Evolutionary conservation across 202 grass and related monocot genomes (phyloP), one percentile per base, ranked within the genome.

Genomic region (Eragrostis tef): DNA sequence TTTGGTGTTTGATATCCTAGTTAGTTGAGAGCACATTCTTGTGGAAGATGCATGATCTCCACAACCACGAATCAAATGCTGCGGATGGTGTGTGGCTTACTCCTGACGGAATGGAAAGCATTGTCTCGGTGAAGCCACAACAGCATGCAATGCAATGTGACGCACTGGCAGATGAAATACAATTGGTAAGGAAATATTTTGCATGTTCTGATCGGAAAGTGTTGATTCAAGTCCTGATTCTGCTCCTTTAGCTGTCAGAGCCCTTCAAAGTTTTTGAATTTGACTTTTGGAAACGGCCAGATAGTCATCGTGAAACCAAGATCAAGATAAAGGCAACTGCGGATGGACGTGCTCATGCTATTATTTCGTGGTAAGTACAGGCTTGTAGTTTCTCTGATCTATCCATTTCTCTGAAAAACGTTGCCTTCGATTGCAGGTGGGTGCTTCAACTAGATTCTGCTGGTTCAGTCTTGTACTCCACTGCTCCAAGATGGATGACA

Each of bases 201-300:
- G 50, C 54, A 45, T 66, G 21, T 42, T 83, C 17, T 60, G 6
- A 19, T 73, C 45, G 46, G 66, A 77, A 90, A 67, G 54, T 80
- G 71, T 15, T 82, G 12, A 60, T 73, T 29, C 21, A 75, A 48
- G 15, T 72, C 67, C 86, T 92, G 71, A 87, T 70, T 21, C 19
- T 15, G 77, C 51, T 89, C 17, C 29, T 90, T 46, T 77, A 98
- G 94, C 83, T 98, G 82, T 98, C 94, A 88, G 94, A 94, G 85
- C 90, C 94, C 46, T 98, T 98, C 92, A 93, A 93, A 88, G 82
- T 94, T 82, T 98, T 98, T 94, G 94, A 94, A 86, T 93, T 94
- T 81, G 94, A 98, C 83, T 98, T 98, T 86, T 93, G 72, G 82
- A 89, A 89, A 88, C 85, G 90, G 36, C 94, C 94, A 73, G 92